Evolutionary conservation across 495 filamentous ascomycete genomes (phyloP).

Genomic region (Talaromyces stipitatus): DNA sequence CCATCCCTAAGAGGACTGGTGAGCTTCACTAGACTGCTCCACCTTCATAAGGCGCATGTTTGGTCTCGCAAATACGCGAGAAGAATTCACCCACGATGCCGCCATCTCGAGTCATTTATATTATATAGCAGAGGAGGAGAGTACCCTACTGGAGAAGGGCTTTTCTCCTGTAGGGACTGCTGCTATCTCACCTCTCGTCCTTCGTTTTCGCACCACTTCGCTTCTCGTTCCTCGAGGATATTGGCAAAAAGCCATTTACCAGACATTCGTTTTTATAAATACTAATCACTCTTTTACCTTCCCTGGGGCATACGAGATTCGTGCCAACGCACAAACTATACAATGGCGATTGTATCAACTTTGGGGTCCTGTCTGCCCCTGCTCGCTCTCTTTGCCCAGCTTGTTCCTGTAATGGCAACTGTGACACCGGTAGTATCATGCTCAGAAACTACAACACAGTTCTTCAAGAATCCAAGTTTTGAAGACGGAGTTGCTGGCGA

Average conservation of each 20-base stretch:
- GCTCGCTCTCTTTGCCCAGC: background rate
- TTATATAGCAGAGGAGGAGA: background rate
- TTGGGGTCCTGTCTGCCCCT: background rate
- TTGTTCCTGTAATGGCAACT: background rate
- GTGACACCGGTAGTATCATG: background rate
- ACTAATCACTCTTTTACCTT: background rate
- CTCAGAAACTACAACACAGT: background rate
- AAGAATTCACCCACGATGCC: background rate
- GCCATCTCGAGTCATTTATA: background rate
- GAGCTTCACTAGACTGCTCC: background rate
- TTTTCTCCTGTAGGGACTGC: background rate
- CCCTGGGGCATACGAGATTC: background rate
- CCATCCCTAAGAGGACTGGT: background rate
- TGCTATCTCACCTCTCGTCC: background rate
- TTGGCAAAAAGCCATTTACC: background rate
- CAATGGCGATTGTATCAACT: background rate
- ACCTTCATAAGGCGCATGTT: background rate
- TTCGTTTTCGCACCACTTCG: background rate
- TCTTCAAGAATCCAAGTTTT: background rate
- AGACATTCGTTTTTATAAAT: background rate
- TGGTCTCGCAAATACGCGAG: background rate
- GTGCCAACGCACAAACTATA: background rate
- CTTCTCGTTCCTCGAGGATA: background rate
- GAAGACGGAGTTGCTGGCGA: background rate
- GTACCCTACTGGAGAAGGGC: background rate